phyloP scores from a whole-genome alignment of 305 asterid genomes.

The Fraxinus dipetala region DNA sequence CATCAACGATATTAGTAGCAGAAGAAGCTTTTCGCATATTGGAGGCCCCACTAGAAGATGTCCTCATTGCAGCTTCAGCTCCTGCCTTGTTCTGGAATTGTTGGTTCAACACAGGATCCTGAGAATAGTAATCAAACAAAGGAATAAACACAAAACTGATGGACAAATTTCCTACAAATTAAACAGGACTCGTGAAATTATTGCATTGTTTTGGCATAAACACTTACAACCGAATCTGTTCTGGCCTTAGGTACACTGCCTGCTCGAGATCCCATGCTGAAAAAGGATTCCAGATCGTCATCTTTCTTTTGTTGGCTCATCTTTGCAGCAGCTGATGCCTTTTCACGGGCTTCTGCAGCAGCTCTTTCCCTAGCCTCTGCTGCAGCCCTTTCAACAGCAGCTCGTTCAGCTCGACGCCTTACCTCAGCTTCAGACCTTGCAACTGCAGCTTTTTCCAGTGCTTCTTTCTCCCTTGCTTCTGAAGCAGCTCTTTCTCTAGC shows the following conservation, averaged over 20 bases:
- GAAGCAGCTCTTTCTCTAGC: constrained; percentile 70
- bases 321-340: constrained; percentile 72
- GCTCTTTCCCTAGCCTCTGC: constrained; percentile 71
- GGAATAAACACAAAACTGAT: constrained; percentile 3
- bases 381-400: constrained; percentile 87
- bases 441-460: constrained; percentile 52
- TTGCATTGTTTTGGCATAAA: constrained; percentile 11
- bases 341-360: constrained; percentile 42
- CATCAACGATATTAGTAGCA: constrained; percentile 78
- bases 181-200: neutral
- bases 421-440: constrained; percentile 65
- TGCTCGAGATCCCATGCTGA: constrained; percentile 71
- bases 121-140: constrained; percentile 24
- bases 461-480: constrained; percentile 60
- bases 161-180: constrained; percentile 3
- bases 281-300: constrained; percentile 86
- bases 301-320: constrained; percentile 72
- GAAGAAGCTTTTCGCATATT: constrained; percentile 79
- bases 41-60: constrained; percentile 58
- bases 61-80: constrained; percentile 61
- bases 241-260: constrained; percentile 92
- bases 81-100: constrained; percentile 61
- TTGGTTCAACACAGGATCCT: constrained; percentile 73
- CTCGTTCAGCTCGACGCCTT: constrained; percentile 75
- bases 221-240: constrained; percentile 68